A percentile compares a stretch with the other conserved stretches of the same genome.
These are phyloP conservation scores for Candolleomyces efflorescens DNA, from an alignment of 768 basidiomycete species.

Conservation along the genomic window DNA sequence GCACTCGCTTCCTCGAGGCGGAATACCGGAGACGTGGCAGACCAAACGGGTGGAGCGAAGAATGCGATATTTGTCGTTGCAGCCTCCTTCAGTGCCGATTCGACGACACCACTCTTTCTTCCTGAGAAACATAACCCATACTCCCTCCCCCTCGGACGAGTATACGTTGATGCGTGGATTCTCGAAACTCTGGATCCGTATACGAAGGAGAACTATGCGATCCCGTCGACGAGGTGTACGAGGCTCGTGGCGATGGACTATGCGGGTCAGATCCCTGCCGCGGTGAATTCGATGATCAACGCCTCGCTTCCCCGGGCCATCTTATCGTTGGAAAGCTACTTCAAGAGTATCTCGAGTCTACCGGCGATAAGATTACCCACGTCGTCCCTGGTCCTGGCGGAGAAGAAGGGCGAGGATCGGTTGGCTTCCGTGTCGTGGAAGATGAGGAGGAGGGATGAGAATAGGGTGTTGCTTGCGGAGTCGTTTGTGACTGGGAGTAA, in stretches of 20 bases:
- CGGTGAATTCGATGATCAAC: constrained; percentile 85
- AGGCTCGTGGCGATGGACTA: constrained; percentile 83
- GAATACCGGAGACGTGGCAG: constrained; percentile 35
- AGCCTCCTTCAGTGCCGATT: constrained; percentile 74
- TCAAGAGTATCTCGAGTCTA: constrained; percentile 59
- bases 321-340: constrained; percentile 65
- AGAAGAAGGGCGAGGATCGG: constrained; percentile 46
- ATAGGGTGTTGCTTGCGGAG: constrained; percentile 52
- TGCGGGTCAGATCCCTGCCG: constrained; percentile 78
- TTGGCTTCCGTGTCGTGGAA: constrained; percentile 48
- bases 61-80: constrained; percentile 80
- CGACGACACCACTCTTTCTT: constrained; percentile 49
- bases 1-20: constrained; percentile 32
- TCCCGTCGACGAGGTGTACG: constrained; percentile 89
- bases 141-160: constrained; percentile 67
- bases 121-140: constrained; percentile 73
- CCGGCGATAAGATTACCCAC: constrained; percentile 70
- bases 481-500: constrained; percentile 46
- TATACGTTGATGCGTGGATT: constrained; percentile 92
- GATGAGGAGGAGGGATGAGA: constrained; percentile 55
- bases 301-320: constrained; percentile 69
- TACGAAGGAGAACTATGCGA: constrained; percentile 87
- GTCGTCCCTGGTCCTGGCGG: constrained; percentile 53
- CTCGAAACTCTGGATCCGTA: constrained; percentile 96
- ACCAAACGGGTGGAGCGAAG: constrained; percentile 23